These are phyloP conservation scores for Oenanthe sinensis DNA, from an alignment of 129 eudicot genomes.

Conservation along the genomic window DNA sequence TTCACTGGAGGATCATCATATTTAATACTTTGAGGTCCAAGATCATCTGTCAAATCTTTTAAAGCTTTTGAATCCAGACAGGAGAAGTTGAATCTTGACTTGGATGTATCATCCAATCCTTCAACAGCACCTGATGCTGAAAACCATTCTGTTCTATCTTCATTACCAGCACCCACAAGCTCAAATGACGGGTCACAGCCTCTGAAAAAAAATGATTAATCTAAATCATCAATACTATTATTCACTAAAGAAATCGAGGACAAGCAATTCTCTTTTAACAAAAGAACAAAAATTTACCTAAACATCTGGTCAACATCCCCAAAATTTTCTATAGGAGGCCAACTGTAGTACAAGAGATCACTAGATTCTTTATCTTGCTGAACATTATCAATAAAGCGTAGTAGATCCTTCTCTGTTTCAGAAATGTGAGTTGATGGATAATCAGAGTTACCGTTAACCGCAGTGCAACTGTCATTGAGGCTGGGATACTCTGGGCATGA, in stretches of 20 bases:
- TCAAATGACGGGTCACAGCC: constrained; percentile 81
- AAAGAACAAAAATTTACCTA: constrained; percentile 35
- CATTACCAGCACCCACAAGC: constrained; percentile 41
- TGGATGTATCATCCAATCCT: constrained; percentile 41
- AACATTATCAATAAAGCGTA: constrained; percentile 33
- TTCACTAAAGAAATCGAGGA: background rate
- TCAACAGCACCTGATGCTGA: constrained; percentile 44
- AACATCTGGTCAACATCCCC: constrained; percentile 91
- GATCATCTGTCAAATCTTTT: constrained; percentile 21
- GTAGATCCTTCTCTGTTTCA: constrained; percentile 40
- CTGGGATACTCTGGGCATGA: constrained; percentile 36
- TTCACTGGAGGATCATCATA: constrained; percentile 11
- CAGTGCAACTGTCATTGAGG: constrained; percentile 29
- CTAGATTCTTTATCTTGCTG: constrained; percentile 44
- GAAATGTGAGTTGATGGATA: constrained; percentile 38
- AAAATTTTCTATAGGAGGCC: constrained; percentile 83
- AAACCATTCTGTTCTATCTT: constrained; percentile 64
- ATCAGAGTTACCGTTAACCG: constrained; percentile 32
- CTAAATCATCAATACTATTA: background rate
- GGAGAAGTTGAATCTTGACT: constrained; percentile 39
- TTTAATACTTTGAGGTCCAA: constrained; percentile 23
- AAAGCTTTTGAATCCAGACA: constrained; percentile 33
- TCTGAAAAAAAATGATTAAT: constrained; percentile 34
- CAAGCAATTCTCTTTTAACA: background rate
- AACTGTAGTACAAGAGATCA: constrained; percentile 57